Evolutionary conservation across 495 filamentous ascomycete species (phyloP), one percentile per base, ranked within the genome.

Genomic region (Penicillium antarcticum): DNA sequence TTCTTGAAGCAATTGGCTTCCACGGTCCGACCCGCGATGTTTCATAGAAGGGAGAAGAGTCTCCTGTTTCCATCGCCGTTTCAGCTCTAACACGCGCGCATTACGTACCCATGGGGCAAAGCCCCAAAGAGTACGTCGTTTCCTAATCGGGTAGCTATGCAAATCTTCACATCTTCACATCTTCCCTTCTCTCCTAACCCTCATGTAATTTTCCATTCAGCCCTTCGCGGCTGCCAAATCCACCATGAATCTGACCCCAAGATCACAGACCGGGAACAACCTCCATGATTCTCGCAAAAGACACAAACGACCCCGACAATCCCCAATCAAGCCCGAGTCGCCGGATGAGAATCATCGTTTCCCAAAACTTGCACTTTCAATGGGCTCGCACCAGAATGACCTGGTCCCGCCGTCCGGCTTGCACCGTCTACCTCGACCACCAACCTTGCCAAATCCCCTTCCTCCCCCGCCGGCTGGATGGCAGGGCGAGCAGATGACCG

Each of bases 401-500:
- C 56, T 76, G 44, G 73, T 71, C 26, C 69, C 65, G 39, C 73
- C 72, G 16, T 62, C 68, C 12, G 57, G 61, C 36, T 61, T 74
- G 52, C 60, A 65, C 33, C 57, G 73, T 65, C 70, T 49, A 61
- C 65, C 19, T 49, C 67, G 44, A 71, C 76, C 78, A 37, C 29
- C 56, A 19, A 42, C 59, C 10, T 58, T 66, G 42, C 53, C 58
- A 23, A 61, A 66, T 45, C 70, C 80, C 37, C 73, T 94, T 39
- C 88, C 88, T 10, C 78, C 83, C 12, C 81, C 90, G 12, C 87
- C 91, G 9, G 67, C 78, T 37, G 80, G 81, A 73, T 89, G 87
- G 80, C 83, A 87, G 60, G 80, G 79, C 49, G 91, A 96, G 55
- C 87, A 92, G 31, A 87, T 91, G 86, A 83, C 84, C 50, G 83